A percentile compares a stretch with the other conserved stretches of the same genome.
Conservation (phyloP, 495 filamentous ascomycete species). For the Neurospora sp. region DNA sequence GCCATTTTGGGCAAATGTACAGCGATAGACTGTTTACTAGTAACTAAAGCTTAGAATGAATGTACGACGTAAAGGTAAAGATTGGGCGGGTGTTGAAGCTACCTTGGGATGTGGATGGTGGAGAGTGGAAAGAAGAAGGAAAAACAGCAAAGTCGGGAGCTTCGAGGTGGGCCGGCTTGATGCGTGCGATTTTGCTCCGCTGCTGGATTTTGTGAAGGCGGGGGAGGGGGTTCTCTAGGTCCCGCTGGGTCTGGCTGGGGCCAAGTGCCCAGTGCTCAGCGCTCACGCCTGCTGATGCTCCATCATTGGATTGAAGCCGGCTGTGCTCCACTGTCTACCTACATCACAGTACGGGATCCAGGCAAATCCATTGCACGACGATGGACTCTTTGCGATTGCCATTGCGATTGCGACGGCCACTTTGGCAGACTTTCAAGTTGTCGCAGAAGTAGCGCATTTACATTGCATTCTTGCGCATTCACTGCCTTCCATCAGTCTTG, state of each 20-base stretch:
- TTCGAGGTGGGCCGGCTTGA: neutral
- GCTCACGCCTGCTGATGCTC: neutral
- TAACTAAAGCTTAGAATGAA: neutral
- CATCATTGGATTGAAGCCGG: neutral
- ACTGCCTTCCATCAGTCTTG: neutral
- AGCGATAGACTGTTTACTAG: conserved; percentile 1
- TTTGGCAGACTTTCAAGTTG: neutral
- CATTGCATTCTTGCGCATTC: neutral
- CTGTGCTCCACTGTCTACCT: neutral
- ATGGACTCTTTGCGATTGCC: neutral
- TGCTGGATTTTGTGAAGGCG: conserved; percentile 31
- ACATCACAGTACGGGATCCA: neutral
- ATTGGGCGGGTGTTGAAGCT: neutral
- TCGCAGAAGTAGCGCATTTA: neutral
- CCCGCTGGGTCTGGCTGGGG: neutral
- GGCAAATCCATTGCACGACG: neutral
- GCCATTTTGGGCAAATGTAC: conserved; percentile 20
- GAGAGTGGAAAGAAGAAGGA: conserved; percentile 5
- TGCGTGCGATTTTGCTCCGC: conserved; percentile 18
- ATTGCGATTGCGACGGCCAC: neutral
- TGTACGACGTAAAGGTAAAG: neutral
- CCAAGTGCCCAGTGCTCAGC: neutral
- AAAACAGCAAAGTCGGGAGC: conserved; percentile 8
- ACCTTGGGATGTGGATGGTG: neutral
- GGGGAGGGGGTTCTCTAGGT: conserved; percentile 27